phyloP scores from a whole-genome alignment of 192 early-diverging fungal genomes.

The Coemansia sp. region DNA sequence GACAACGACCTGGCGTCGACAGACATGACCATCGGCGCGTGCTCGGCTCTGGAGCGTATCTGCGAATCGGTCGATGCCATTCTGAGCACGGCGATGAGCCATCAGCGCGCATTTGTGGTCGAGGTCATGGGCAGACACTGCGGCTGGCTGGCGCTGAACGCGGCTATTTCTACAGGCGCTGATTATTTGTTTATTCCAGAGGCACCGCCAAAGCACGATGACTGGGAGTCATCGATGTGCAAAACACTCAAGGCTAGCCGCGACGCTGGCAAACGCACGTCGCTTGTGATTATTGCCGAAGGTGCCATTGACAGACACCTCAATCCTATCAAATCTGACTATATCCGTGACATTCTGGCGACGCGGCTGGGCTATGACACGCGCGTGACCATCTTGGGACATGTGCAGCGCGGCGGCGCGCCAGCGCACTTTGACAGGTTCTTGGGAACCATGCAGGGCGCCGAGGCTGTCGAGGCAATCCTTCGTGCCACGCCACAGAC shows the following conservation, averaged over 20 bases:
- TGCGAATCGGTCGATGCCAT: conserved; percentile 95
- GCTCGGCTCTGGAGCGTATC: conserved; percentile 90
- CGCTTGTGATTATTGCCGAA: conserved; percentile 94
- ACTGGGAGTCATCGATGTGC: conserved; percentile 92
- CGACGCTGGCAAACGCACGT: conserved; percentile 81
- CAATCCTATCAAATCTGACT: conserved; percentile 83
- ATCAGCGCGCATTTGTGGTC: conserved; percentile 95
- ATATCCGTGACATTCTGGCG: conserved; percentile 80
- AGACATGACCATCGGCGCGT: conserved; percentile 96
- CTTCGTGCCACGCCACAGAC: conserved; percentile 76
- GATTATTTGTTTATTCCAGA: conserved; percentile 98
- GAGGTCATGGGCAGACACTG: conserved; percentile 99
- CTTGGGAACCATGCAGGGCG: conserved; percentile 91
- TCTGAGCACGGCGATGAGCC: conserved; percentile 86
- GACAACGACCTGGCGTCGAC: conserved; percentile 91
- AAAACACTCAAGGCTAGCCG: conserved; percentile 72
- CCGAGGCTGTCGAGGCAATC: conserved; percentile 92
- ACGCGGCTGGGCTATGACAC: conserved; percentile 83
- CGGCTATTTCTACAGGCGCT: conserved; percentile 84
- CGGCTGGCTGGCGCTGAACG: conserved; percentile 91
- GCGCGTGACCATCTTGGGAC: conserved; percentile 90
- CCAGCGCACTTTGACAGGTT: conserved; percentile 91
- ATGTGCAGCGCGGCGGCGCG: conserved; percentile 92
- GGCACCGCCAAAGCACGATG: conserved; percentile 77
- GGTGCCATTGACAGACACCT: conserved; percentile 90